Evolutionary conservation across 352 stramenopile species (phyloP).

Genomic region (Pythium guiyangense): DNA sequence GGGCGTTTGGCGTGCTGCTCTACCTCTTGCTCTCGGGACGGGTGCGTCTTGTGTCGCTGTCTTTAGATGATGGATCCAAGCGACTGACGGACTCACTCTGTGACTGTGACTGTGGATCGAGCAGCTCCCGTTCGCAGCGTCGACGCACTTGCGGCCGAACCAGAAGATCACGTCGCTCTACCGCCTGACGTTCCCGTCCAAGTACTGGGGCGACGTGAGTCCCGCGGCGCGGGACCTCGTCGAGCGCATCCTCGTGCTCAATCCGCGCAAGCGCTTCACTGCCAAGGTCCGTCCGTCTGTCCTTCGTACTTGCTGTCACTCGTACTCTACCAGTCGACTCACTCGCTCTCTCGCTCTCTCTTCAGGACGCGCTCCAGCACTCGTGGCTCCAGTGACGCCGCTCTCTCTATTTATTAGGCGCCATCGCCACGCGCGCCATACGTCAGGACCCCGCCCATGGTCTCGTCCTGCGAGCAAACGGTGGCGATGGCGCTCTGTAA

Average conservation of each 20-base stretch:
- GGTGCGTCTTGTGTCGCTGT: constrained; percentile 31
- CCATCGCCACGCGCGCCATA: background rate
- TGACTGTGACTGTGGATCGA: background rate
- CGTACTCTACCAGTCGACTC: too few species aligned
- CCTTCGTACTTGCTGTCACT: background rate
- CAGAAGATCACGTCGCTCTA: constrained; percentile 64
- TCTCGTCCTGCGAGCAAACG: too few species aligned
- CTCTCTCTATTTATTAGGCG: background rate
- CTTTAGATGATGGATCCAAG: too few species aligned
- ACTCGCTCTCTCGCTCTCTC: background rate
- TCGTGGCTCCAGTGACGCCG: constrained; percentile 1
- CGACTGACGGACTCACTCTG: too few species aligned
- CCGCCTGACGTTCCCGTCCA: constrained; percentile 62
- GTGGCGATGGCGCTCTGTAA: background rate
- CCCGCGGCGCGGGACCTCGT: constrained; percentile 53
- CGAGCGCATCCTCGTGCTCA: constrained; percentile 52
- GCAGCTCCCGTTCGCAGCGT: constrained; percentile 59
- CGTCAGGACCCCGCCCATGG: too few species aligned
- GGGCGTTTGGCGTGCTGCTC: constrained; percentile 95
- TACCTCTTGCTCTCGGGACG: constrained; percentile 97
- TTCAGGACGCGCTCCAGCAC: constrained; percentile 2
- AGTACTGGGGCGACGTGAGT: constrained; percentile 72
- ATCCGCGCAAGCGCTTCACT: constrained; percentile 43
- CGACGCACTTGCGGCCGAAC: constrained; percentile 48
- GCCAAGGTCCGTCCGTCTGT: constrained; percentile 15